These are phyloP conservation scores for Azolla pinnata DNA, from an alignment of 75 land plant species.

Conservation along the genomic window DNA sequence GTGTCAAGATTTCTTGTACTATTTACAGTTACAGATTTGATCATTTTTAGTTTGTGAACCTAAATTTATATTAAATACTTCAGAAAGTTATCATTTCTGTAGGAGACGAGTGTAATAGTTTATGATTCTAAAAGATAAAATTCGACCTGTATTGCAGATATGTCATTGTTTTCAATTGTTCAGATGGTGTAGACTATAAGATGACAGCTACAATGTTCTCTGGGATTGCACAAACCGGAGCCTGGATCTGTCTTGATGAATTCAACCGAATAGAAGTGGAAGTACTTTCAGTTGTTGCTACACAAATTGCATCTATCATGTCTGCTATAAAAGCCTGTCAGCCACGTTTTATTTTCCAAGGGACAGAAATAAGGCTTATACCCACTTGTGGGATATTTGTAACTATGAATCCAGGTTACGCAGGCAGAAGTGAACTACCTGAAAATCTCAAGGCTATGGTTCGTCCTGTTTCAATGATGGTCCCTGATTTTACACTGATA, in stretches of 20 bases:
- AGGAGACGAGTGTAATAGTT: no score
- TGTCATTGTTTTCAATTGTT: constrained; percentile 32
- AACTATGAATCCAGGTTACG: constrained; percentile 36
- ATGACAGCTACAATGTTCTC: constrained; percentile 30
- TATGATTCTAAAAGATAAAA: no score
- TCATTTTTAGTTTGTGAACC: no score
- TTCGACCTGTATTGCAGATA: constrained; percentile 19
- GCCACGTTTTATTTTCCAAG: constrained; percentile 18
- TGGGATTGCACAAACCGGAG: constrained; percentile 24
- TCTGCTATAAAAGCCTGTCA: constrained; percentile 19
- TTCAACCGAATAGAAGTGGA: constrained; percentile 33
- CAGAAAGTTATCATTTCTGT: no score
- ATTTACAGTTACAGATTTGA: no score
- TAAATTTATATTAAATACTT: no score
- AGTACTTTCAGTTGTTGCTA: constrained; percentile 27
- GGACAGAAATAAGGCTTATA: constrained; percentile 22
- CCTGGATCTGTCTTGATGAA: constrained; percentile 32
- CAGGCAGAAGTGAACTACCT: constrained; percentile 30
- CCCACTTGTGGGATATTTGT: constrained; percentile 29
- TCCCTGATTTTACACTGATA: constrained; percentile 30
- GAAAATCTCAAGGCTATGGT: constrained; percentile 32
- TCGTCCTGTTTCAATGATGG: constrained; percentile 32
- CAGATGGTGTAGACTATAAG: constrained; percentile 30
- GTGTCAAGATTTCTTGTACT: no score
- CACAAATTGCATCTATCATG: constrained; percentile 26